Percentiles rank a stretch among this genome's conserved stretches.
These are phyloP conservation scores for Arachis hypogaea DNA, from an alignment of 306 rosid species.

Conservation along the genomic window DNA sequence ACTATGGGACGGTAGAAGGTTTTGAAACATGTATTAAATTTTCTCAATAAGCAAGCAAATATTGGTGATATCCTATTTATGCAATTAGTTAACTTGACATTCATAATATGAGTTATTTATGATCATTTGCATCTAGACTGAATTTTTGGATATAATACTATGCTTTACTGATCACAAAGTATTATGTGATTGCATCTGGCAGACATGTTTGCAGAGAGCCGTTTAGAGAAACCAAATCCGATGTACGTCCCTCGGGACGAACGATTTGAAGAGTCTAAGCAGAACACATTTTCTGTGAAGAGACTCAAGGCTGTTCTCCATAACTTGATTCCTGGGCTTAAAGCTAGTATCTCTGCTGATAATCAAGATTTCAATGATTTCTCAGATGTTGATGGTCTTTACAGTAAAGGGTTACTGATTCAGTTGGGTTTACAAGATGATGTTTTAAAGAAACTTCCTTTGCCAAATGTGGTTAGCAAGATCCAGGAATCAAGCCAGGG, in stretches of 20 bases:
- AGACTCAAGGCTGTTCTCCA: slow-evolving; percentile 85
- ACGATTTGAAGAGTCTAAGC: slow-evolving; percentile 85
- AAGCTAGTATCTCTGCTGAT: slow-evolving; percentile 63
- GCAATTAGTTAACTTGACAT: neutral
- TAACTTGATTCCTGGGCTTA: slow-evolving; percentile 73
- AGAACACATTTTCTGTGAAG: slow-evolving; percentile 64
- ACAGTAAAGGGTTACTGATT: slow-evolving; percentile 72
- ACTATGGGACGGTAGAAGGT: too few relatives aligned
- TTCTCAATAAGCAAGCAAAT: too few relatives aligned
- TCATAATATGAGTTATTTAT: neutral
- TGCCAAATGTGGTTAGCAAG: slow-evolving; percentile 59
- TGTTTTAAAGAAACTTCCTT: slow-evolving; percentile 62
- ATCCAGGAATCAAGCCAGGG: slow-evolving; percentile 69
- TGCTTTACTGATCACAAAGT: neutral
- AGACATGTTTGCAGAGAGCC: slow-evolving; percentile 74
- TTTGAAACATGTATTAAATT: too few relatives aligned
- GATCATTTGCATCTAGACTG: neutral
- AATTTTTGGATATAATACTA: neutral
- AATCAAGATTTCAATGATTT: slow-evolving; percentile 74
- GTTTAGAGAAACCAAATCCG: slow-evolving; percentile 89
- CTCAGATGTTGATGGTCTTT: slow-evolving; percentile 86
- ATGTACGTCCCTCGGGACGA: slow-evolving; percentile 96
- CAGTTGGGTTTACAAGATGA: slow-evolving; percentile 73
- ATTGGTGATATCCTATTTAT: too few relatives aligned
- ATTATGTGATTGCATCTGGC: neutral